phyloP scores from a whole-genome alignment of 2,329 filamentous ascomycete species.

The Thielaviopsis populi region DNA sequence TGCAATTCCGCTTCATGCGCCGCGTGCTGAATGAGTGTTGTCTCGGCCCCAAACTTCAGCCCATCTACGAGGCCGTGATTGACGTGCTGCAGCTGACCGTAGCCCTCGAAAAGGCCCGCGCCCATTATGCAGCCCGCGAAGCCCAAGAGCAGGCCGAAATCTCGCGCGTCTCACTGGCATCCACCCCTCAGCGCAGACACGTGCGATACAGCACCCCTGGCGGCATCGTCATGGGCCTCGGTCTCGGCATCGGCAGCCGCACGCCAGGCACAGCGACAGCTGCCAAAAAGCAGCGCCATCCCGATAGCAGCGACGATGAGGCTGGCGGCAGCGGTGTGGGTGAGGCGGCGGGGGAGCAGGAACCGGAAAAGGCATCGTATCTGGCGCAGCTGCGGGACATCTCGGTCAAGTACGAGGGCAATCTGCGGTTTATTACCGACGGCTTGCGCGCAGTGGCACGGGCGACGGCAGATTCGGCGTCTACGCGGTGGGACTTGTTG shows the following conservation, averaged over 20 bases:
- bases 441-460: constrained; percentile 62
- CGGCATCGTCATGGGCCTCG: no score
- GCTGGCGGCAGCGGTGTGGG: constrained; percentile 21
- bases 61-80: constrained; percentile 59
- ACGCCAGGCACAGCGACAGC: constrained; percentile 5
- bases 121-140: constrained; percentile 26
- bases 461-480: constrained; percentile 46
- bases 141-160: constrained; percentile 27
- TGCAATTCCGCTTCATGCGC: constrained; percentile 50
- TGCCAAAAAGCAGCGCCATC: constrained; percentile 14
- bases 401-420: constrained; percentile 45
- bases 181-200: constrained; percentile 22
- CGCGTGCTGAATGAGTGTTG: constrained; percentile 53
- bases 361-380: constrained; percentile 29
- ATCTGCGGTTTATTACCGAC: constrained; percentile 54
- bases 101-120: constrained; percentile 47
- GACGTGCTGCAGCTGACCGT: constrained; percentile 62
- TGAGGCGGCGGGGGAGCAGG: constrained; percentile 26
- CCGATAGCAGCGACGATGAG: constrained; percentile 19
- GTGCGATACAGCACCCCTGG: neutral
- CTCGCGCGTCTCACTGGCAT: constrained; percentile 26
- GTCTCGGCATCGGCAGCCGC: neutral
- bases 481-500: constrained; percentile 60
- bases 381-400: constrained; percentile 40
- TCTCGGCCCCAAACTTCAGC: constrained; percentile 50